phyloP scores from a whole-genome alignment of 169 alveolate genomes.

The Perkinsus chesapeaki region DNA sequence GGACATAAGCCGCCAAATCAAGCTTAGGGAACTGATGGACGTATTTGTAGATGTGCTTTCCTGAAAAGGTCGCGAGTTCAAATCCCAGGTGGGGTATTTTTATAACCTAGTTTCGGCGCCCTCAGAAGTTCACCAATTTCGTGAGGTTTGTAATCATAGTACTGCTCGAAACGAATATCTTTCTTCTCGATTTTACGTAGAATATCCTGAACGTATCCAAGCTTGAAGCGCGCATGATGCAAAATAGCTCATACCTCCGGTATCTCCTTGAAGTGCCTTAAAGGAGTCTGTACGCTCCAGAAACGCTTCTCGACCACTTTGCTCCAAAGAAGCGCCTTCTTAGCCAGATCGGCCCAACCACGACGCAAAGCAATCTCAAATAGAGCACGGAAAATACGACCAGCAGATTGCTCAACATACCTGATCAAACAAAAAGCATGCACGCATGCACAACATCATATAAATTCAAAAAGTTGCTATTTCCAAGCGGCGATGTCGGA shows the following conservation, averaged over 20 bases:
- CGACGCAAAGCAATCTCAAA: slow-evolving; percentile 87
- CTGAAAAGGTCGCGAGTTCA: neutral
- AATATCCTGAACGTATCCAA: slow-evolving; percentile 68
- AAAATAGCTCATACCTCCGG: slow-evolving; percentile 27
- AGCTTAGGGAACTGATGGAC: slow-evolving; percentile 86
- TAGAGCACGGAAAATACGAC: slow-evolving; percentile 95
- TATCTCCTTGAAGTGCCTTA: slow-evolving; percentile 92
- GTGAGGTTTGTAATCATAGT: slow-evolving; percentile 76
- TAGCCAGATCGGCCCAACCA: slow-evolving; percentile 89
- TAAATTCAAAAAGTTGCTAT: neutral
- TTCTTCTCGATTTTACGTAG: slow-evolving; percentile 88
- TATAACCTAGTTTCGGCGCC: slow-evolving; percentile 75
- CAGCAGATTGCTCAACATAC: slow-evolving; percentile 95
- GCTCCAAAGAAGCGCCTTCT: slow-evolving; percentile 76
- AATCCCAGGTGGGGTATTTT: neutral
- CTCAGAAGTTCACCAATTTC: slow-evolving; percentile 88
- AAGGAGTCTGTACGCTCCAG: slow-evolving; percentile 97
- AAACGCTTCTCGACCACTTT: slow-evolving; percentile 96
- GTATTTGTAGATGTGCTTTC: slow-evolving; percentile 65
- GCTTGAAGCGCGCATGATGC: neutral
- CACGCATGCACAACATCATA: neutral
- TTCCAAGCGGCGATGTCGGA: neutral
- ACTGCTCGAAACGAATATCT: slow-evolving; percentile 91
- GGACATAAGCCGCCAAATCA: slow-evolving; percentile 87
- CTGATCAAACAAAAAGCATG: neutral